Percentiles rank a stretch among this genome's conserved stretches.
Evolutionary conservation across 2,329 filamentous ascomycete species (phyloP).

Genomic region (Hypoxylon rubiginosum): DNA sequence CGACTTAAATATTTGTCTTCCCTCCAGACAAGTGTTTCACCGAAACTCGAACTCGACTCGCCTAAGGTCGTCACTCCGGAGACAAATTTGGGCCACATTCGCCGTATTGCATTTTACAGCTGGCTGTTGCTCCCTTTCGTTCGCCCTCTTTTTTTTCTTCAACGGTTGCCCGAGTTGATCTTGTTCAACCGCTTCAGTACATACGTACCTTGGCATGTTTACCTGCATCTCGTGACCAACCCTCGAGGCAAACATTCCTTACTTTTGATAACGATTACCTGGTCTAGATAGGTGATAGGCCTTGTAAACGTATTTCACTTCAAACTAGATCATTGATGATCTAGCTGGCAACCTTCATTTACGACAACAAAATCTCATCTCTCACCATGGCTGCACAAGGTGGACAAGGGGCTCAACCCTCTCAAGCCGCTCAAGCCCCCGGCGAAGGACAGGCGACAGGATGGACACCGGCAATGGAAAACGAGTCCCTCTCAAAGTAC

Average conservation of each 20-base stretch:
- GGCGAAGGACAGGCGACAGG: conserved; percentile 49
- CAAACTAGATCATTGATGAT: conserved; percentile 9
- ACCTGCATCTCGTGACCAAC: conserved; percentile 24
- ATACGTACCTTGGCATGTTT: conserved; percentile 16
- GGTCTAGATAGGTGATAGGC: neutral
- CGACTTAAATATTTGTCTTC: conserved; percentile 28
- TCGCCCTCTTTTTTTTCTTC: conserved; percentile 22
- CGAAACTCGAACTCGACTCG: conserved; percentile 14
- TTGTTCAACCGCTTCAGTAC: conserved; percentile 26
- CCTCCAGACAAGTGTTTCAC: conserved; percentile 8
- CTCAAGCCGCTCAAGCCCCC: too few relatives aligned
- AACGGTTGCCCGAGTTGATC: conserved; percentile 45
- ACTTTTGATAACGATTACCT: conserved; percentile 11
- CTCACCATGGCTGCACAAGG: conserved; percentile 37
- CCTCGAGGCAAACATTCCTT: conserved; percentile 26
- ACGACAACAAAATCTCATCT: conserved; percentile 26
- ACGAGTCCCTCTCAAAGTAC: conserved; percentile 71
- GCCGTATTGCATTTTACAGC: conserved; percentile 36
- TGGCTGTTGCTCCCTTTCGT: conserved; percentile 45
- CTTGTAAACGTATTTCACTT: neutral
- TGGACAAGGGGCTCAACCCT: conserved; percentile 31
- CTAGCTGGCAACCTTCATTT: conserved; percentile 20
- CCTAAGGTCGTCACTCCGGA: conserved; percentile 16
- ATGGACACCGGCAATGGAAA: conserved; percentile 58
- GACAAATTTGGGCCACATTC: conserved; percentile 14